phyloP scores from a whole-genome alignment of 371 early-diverging fungal species.

The Mucor indicus region DNA sequence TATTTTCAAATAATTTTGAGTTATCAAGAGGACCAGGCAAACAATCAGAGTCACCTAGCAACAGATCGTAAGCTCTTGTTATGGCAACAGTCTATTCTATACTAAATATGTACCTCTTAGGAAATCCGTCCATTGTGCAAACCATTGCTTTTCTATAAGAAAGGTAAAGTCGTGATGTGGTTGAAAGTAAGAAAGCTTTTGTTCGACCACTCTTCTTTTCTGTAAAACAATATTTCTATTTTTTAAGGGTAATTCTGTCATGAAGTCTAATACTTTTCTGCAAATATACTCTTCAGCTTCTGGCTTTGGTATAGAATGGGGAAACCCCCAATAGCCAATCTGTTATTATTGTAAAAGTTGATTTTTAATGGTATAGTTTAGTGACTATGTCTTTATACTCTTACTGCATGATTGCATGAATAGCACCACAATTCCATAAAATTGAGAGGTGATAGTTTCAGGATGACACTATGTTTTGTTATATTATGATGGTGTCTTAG shows the following conservation, averaged over 20 bases:
- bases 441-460: conserved; percentile 7
- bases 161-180: conserved; percentile 1
- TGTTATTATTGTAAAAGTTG: background rate
- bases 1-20: conserved; percentile 2
- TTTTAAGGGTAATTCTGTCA: background rate
- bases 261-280: conserved; percentile 1
- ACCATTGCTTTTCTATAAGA: conserved; percentile 9
- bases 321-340: conserved; percentile 3
- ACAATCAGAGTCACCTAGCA: background rate
- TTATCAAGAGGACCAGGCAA: conserved; percentile 7
- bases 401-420: conserved; percentile 2
- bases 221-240: background rate
- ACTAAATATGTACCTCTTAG: conserved; percentile 5
- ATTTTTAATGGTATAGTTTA: no score
- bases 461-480: conserved; percentile 1
- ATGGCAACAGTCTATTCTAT: no score
- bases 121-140: conserved; percentile 6
- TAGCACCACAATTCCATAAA: conserved; percentile 16
- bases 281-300: conserved; percentile 1
- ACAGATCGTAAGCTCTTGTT: no score
- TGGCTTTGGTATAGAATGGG: conserved; percentile 3
- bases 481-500: background rate
- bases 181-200: background rate
- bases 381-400: no score
- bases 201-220: conserved; percentile 5